Evolutionary conservation across 371 early-diverging fungal species (phyloP), one percentile per base, ranked within the genome.

Genomic region (Saksenaea vasiformis): DNA sequence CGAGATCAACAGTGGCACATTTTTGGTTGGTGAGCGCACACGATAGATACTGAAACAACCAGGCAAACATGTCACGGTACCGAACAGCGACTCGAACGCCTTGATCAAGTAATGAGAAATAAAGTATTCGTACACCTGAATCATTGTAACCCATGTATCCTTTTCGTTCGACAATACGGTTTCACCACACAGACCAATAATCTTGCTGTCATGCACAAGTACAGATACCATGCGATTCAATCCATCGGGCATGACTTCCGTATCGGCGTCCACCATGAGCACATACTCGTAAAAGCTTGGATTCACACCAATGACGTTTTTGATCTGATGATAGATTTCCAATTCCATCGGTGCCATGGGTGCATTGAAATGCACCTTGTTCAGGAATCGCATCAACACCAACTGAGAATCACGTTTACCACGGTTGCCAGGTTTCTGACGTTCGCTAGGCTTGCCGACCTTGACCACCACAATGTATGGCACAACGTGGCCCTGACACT

Each of bases 21-120:
- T 89, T 44, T 91, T 89, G 59, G 85, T 87, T 0, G 90, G 82
- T 0, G 94, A 88, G 37, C 93, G 91, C 27, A 98, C 82, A 38
- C 96, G 86, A 74, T 96, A 99, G 99, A 94, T 93, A 59, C 87
- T 91, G 83, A 95, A 95, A 74, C 94, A 97, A 10, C 97, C 95
- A 0, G 95, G 94, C 47, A 96, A 71, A 82, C 94, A 98, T 61
- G 95, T 97, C 26, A 94, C 93, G 13, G 90, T 86, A n/a, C 91
- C 91, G 80, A 94, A 94, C 26, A 94, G 77, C 8, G 89, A 88
- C 65, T 93, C 94, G 76, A 94, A 90, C n/a, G 93, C 90, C 69
- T 94, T 94, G 57, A 90, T 80, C 35, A 93, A 72, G 67, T 94
- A 93, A 76, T 94, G 95, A 11, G 92, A 92, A 54, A 93, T 93